These are phyloP conservation scores for Lentinula sp. DNA, from an alignment of 768 basidiomycete genomes.

Conservation along the genomic window DNA sequence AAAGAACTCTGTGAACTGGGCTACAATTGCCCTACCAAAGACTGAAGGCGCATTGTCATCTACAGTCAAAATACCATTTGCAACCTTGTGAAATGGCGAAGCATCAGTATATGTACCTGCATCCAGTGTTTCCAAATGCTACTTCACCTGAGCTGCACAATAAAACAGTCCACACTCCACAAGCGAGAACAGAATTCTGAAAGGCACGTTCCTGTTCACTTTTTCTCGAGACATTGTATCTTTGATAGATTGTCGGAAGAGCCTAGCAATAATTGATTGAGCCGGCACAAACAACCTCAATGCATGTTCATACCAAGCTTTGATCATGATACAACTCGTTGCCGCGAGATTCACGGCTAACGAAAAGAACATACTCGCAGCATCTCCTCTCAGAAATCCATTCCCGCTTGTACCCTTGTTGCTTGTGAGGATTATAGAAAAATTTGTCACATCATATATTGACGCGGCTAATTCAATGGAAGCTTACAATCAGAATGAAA, in stretches of 20 bases:
- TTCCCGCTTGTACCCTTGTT: neutral
- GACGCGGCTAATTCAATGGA: neutral
- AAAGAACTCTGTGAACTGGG: neutral
- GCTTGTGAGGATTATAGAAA: neutral
- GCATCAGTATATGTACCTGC: neutral
- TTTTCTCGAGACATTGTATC: neutral
- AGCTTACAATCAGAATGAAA: no score
- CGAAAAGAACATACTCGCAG: neutral
- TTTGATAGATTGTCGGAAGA: conserved; percentile 1
- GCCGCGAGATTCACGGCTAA: neutral
- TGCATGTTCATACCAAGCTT: neutral
- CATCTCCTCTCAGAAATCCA: neutral
- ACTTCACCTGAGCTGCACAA: neutral
- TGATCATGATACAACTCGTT: neutral
- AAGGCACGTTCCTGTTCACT: neutral
- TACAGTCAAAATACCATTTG: conserved; percentile 1
- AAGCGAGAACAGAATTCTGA: neutral
- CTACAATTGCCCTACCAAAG: neutral
- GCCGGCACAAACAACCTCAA: neutral
- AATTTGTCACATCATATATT: neutral
- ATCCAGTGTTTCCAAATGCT: neutral
- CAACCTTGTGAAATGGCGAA: neutral
- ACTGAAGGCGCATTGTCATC: neutral
- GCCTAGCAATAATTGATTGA: neutral
- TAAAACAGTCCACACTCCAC: conserved; percentile 1